Evolutionary conservation across 225 moss, liverwort and hornwort genomes (phyloP).

Genomic region (Asterella californica): DNA sequence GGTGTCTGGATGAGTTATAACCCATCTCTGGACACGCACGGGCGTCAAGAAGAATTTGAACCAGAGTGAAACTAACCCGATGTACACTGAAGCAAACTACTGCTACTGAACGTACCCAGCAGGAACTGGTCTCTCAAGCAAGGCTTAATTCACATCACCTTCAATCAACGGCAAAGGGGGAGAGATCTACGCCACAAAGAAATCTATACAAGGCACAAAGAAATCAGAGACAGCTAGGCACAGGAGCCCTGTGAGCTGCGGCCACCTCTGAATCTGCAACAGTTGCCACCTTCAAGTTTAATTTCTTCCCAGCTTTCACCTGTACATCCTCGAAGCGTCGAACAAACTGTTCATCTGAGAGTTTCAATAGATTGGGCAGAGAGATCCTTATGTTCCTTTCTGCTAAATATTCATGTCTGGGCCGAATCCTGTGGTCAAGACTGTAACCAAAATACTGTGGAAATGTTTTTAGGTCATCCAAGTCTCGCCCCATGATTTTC

Average conservation of each 20-base stretch:
- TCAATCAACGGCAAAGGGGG: not conserved
- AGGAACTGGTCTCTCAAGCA: too few relatives aligned
- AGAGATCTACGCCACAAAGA: not conserved
- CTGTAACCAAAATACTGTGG: constrained; percentile 92
- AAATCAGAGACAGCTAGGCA: constrained; percentile 16
- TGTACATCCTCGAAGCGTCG: constrained; percentile 25
- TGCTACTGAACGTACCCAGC: too few relatives aligned
- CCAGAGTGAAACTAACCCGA: too few relatives aligned
- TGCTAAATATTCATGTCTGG: constrained; percentile 50
- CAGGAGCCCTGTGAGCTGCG: not conserved
- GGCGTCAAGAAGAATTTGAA: too few relatives aligned
- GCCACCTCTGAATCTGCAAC: constrained; percentile 12
- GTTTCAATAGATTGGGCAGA: constrained; percentile 52
- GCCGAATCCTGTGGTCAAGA: constrained; percentile 61
- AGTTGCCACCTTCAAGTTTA: constrained; percentile 3
- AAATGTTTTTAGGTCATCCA: constrained; percentile 64
- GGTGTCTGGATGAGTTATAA: too few relatives aligned
- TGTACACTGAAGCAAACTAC: too few relatives aligned
- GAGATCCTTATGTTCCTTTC: constrained; percentile 37
- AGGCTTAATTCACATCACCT: too few relatives aligned
- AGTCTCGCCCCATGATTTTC: constrained; percentile 57
- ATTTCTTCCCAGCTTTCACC: constrained; percentile 18
- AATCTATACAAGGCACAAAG: not conserved
- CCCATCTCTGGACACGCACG: too few relatives aligned
- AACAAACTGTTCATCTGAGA: constrained; percentile 52